phyloP scores from a whole-genome alignment of 2,329 filamentous ascomycete species.

The Aureobasidium sp. region DNA sequence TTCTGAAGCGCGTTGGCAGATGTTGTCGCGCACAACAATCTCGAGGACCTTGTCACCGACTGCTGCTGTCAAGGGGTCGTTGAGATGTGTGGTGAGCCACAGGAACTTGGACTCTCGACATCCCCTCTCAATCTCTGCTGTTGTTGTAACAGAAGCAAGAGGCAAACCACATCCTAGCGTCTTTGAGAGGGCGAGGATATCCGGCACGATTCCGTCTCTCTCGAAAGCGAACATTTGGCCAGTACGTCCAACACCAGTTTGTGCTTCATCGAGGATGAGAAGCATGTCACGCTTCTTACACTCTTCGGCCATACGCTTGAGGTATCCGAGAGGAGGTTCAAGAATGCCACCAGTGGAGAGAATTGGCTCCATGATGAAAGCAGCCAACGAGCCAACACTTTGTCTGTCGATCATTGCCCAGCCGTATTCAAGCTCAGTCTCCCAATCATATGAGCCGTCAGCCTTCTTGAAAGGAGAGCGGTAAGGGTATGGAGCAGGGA shows the following conservation, averaged over 20 bases:
- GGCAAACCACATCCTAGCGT: slow-evolving; percentile 35
- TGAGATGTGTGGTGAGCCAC: slow-evolving; percentile 36
- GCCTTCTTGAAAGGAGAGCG: slow-evolving; percentile 65
- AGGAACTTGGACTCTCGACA: slow-evolving; percentile 31
- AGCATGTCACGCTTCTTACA: slow-evolving; percentile 64
- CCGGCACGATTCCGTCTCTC: slow-evolving; percentile 32
- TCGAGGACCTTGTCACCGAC: slow-evolving; percentile 36
- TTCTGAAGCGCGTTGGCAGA: slow-evolving; percentile 26
- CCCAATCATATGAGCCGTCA: slow-evolving; percentile 71
- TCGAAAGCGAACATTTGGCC: slow-evolving; percentile 68
- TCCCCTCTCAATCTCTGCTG: slow-evolving; percentile 27
- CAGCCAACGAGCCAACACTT: slow-evolving; percentile 67
- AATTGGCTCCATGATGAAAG: slow-evolving; percentile 69
- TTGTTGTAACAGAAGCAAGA: slow-evolving; percentile 33
- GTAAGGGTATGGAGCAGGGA: slow-evolving; percentile 69
- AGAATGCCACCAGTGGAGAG: slow-evolving; percentile 67
- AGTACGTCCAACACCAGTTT: slow-evolving; percentile 63
- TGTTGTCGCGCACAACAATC: slow-evolving; percentile 33
- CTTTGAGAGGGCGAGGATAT: slow-evolving; percentile 52
- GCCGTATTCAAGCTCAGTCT: slow-evolving; percentile 68
- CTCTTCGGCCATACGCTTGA: slow-evolving; percentile 60
- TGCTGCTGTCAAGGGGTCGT: slow-evolving; percentile 34
- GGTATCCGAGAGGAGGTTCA: slow-evolving; percentile 64
- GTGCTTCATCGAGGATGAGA: slow-evolving; percentile 66
- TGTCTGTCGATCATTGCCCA: slow-evolving; percentile 68